Base-by-base conservation (phyloP, 208 protist species). In the Wallacemonas sp. region DNA sequence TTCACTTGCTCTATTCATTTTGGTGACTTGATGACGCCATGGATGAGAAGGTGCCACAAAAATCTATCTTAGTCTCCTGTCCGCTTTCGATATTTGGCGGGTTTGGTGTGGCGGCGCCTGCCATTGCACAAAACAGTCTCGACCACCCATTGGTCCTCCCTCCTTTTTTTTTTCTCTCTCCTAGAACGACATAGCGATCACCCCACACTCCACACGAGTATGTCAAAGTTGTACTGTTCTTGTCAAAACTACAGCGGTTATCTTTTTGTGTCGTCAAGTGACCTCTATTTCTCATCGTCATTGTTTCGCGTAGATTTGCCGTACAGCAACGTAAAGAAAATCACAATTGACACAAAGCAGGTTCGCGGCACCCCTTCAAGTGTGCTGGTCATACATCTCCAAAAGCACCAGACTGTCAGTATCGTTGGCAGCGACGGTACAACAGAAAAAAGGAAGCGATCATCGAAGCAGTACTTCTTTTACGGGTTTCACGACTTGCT, bases 401-500 rank as follows among this genome's bases (percentile, higher is more conserved):
- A 75, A 45, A 56, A 33, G 21, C 11, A 60, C 56, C 51, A 75
- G 49, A 45, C 38, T 44, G 49, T 45, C 65, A 36, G 51, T 39
- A 28, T 56, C 31, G 39, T 21, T 11, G 21, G 38, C 2, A 30
- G 24, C 36, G 41, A 62, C 19, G 56, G 39, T 26, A 24, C 15
- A 6, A 3, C 14, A 5, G 56, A 28, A 0, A 44, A 47, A 21
- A 24, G 21, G 22, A 44, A 31, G 28, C 33, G 56, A 14, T 47
- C 62, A 4, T 67, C 62, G 11, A 67, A 68, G 22, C 72, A 79
- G 54, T 88, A 86, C 62, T 88, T 84, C 54, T 91, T 96, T 56
- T 92, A 91, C 47, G 66, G 78, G 17, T 92, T 96, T 53, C 68
- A 90, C 11, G 86, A 96, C 55, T 76, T 96, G 38, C 79, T 96